These are phyloP conservation scores for Candida neerlandica DNA, from an alignment of 1,139 yeast species.

Conservation along the genomic window DNA sequence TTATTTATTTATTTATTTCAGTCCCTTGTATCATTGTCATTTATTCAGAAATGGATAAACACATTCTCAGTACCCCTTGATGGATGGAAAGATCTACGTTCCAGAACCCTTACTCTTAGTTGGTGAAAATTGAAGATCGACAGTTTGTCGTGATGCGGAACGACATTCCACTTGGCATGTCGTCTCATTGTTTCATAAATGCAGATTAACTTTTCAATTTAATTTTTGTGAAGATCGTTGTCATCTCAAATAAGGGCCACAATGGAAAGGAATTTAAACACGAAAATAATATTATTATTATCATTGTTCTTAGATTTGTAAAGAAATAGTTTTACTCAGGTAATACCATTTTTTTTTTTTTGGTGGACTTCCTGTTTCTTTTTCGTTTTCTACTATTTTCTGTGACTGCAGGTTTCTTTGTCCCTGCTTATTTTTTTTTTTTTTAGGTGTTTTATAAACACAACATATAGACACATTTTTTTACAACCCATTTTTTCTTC, in stretches of 20 bases:
- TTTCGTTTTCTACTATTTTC: background rate
- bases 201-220: background rate
- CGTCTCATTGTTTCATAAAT: background rate
- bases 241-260: background rate
- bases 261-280: background rate
- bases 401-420: background rate
- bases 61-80: background rate
- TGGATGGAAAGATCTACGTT: background rate
- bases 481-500: slow-evolving; percentile 2
- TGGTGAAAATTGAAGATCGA: background rate
- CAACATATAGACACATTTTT: background rate
- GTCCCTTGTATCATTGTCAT: background rate
- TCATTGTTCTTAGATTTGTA: background rate
- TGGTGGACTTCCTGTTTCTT: background rate
- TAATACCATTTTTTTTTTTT: background rate
- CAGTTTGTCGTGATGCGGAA: background rate
- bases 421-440: background rate
- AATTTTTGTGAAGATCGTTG: background rate
- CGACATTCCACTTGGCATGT: background rate
- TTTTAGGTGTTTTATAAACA: slow-evolving; percentile 1
- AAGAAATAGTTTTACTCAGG: background rate
- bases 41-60: background rate
- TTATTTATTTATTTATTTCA: too few species aligned
- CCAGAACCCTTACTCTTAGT: too few species aligned
- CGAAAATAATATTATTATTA: background rate